Evolutionary conservation across 2,329 filamentous ascomycete species (phyloP).

Genomic region (Fusarium transvaalense): DNA sequence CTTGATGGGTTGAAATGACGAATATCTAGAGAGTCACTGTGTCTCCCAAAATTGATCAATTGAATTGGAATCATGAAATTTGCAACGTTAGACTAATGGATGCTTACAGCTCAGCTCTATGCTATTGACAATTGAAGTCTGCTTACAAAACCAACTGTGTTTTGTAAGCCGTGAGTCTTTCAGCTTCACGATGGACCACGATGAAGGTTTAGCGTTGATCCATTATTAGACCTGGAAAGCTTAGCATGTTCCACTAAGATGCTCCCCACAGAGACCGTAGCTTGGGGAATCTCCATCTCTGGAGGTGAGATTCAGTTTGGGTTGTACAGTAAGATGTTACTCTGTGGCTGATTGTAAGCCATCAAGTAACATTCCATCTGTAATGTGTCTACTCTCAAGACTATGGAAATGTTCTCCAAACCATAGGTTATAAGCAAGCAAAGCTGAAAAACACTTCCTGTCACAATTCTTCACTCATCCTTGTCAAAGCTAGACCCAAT

Average conservation of each 20-base stretch:
- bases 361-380: not conserved
- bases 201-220: slow-evolving; percentile 8
- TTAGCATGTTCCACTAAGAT: not conserved
- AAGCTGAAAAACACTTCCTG: not conserved
- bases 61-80: not conserved
- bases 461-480: not conserved
- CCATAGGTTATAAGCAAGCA: not conserved
- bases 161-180: not conserved
- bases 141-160: slow-evolving; percentile 2
- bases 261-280: not conserved
- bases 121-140: not conserved
- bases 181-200: slow-evolving; percentile 3
- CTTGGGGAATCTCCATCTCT: not conserved
- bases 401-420: not conserved
- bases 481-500: not conserved
- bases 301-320: not conserved
- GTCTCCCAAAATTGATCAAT: slow-evolving; percentile 31
- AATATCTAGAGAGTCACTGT: slow-evolving; percentile 15
- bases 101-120: not conserved
- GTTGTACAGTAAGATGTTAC: not conserved
- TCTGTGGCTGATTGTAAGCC: not conserved
- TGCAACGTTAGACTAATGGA: not conserved
- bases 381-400: not conserved
- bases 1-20: slow-evolving; percentile 41
- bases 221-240: not conserved